phyloP scores from a whole-genome alignment of 1,139 yeast genomes.

The Blastobotrys arbuscula region DNA sequence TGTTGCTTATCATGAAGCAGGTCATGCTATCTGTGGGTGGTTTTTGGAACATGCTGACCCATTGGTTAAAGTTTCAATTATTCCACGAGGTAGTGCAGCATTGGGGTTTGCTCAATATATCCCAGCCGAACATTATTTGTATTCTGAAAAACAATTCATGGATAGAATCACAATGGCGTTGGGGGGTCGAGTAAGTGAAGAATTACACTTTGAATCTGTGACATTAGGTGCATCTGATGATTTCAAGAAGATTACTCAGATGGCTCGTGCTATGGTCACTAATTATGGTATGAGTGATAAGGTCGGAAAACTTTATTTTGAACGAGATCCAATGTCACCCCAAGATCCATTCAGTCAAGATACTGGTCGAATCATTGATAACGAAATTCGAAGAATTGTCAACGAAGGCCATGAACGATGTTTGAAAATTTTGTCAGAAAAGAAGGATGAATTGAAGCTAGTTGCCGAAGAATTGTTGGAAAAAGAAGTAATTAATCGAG shows the following conservation, averaged over 20 bases:
- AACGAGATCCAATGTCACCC: constrained; percentile 45
- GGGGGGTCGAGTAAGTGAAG: constrained; percentile 96
- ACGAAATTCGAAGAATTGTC: constrained; percentile 77
- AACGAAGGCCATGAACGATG: constrained; percentile 72
- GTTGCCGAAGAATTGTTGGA: constrained; percentile 81
- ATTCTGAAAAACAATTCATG: constrained; percentile 68
- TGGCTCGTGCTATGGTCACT: constrained; percentile 92
- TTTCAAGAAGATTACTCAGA: constrained; percentile 90
- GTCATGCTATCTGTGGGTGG: constrained; percentile 99
- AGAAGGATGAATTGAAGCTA: constrained; percentile 64
- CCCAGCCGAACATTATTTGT: constrained; percentile 86
- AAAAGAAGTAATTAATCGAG: constrained; percentile 84
- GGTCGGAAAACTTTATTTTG: constrained; percentile 78
- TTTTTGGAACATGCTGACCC: constrained; percentile 86
- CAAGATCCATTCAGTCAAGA: constrained; percentile 83
- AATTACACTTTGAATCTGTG: constrained; percentile 79
- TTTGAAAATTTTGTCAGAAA: constrained; percentile 58
- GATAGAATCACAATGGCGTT: constrained; percentile 96
- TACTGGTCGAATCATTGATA: constrained; percentile 74
- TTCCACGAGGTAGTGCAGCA: constrained; percentile 96
- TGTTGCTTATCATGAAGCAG: constrained; percentile 98
- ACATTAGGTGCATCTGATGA: constrained; percentile 97
- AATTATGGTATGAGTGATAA: constrained; percentile 84
- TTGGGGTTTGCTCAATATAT: constrained; percentile 97
- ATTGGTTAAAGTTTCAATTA: constrained; percentile 85